Percentiles rank a stretch among this genome's conserved stretches.
Conservation (phyloP, 345 rosid species). For the Xanthoceras sorbifolium region DNA sequence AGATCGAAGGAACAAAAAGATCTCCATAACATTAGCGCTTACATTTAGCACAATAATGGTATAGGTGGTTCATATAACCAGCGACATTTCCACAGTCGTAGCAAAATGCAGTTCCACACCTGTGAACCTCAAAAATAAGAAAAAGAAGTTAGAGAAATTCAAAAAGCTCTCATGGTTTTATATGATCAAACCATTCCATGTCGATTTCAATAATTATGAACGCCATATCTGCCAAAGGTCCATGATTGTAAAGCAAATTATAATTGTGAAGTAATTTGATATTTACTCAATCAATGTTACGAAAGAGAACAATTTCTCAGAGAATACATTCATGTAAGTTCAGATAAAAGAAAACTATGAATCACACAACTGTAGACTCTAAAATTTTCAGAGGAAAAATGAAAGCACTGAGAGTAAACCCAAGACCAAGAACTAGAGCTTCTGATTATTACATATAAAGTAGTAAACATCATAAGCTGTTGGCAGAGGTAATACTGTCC, state of each 20-base stretch:
- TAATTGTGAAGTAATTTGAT: neutral
- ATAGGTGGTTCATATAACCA: neutral
- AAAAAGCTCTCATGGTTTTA: neutral
- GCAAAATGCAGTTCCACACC: slow-evolving; percentile 21
- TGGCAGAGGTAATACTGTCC: too few species aligned
- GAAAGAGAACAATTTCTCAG: neutral
- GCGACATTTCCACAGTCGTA: neutral
- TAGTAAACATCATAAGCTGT: too few species aligned
- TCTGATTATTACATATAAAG: too few species aligned
- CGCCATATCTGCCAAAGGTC: too few species aligned
- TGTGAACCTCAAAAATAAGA: neutral
- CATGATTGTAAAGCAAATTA: neutral
- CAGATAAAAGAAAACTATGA: neutral
- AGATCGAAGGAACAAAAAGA: too few species aligned
- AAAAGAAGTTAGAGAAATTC: neutral
- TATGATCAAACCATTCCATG: neutral
- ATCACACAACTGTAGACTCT: neutral
- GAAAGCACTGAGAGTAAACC: too few species aligned
- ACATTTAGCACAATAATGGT: neutral
- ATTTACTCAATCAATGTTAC: neutral
- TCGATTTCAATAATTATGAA: neutral
- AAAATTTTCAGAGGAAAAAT: neutral
- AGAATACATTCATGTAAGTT: neutral
- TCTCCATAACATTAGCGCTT: neutral
- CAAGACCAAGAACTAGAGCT: too few species aligned